phyloP scores from a whole-genome alignment of 768 basidiomycete species.

The Agrocybe praecox region DNA sequence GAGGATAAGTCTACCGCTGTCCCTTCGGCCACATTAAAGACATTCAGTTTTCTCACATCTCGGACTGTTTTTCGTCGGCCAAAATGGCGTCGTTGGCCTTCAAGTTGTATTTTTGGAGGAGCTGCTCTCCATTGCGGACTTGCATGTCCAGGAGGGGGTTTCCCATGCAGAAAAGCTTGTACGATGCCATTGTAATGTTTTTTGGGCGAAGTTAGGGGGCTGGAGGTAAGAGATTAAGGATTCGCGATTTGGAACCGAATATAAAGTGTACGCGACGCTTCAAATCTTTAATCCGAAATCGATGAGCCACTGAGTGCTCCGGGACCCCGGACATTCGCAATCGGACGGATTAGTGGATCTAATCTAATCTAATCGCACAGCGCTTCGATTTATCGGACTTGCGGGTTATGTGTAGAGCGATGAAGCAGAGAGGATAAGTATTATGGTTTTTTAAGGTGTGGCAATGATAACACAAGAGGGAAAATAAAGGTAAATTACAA shows the following conservation, averaged over 20 bases:
- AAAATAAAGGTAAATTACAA: background rate
- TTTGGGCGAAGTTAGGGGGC: slow-evolving; percentile 28
- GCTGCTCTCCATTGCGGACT: slow-evolving; percentile 80
- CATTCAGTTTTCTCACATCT: slow-evolving; percentile 60
- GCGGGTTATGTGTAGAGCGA: background rate
- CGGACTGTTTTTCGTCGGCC: slow-evolving; percentile 83
- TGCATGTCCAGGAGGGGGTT: slow-evolving; percentile 98
- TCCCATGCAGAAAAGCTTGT: slow-evolving; percentile 85
- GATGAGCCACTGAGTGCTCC: background rate
- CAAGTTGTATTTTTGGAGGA: slow-evolving; percentile 88
- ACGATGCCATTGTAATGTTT: slow-evolving; percentile 67
- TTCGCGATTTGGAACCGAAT: background rate
- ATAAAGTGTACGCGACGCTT: background rate
- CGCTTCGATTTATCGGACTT: background rate
- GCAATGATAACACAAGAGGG: no score
- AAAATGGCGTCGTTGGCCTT: slow-evolving; percentile 96
- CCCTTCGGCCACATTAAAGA: background rate
- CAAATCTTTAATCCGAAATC: slow-evolving; percentile 4
- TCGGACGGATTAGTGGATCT: slow-evolving; percentile 17
- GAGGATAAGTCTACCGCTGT: background rate
- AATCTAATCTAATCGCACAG: slow-evolving; percentile 29
- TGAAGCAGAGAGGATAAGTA: no score
- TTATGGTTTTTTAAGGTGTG: no score
- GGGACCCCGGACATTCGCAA: background rate
- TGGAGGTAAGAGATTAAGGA: background rate